Evolutionary conservation across 2,329 filamentous ascomycete genomes (phyloP), one percentile per base, ranked within the genome.

Genomic region (Ilyonectria mors-panacis): DNA sequence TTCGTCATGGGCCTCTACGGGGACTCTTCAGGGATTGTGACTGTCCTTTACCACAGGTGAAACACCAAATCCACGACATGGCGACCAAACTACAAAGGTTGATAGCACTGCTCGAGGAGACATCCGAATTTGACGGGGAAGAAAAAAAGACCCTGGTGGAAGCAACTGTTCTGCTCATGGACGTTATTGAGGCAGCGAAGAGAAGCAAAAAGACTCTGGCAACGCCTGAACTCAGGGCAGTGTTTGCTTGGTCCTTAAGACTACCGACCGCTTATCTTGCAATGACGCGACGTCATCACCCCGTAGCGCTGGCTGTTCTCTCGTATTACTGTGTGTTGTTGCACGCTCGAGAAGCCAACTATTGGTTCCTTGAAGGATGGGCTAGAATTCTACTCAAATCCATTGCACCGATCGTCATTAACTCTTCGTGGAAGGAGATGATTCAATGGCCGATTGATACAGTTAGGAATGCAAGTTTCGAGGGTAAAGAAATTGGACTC

Each of bases 321-420:
- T 64, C 65, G 12, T 59, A 64, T 35, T 59, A 56, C 12, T 67
- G 65, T 7, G 65, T 67, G 5, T 15, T 67, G 15, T 4, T 67
- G 8, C 55, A 44, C 12, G 55, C 50, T n/a, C 30, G 48, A 26
- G 53, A 63, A 13, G 17, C 28, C 4, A 59, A 35, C 13, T 64
- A 56, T 23, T 67, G 65, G 65, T 64, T 59, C 26, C 30, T 67
- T 26, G 23, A 56, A 12, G 60, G 60, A 10, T 67, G 65, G 65
- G 19, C 54, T 7, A 17, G 9, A 1, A 33, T 23, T 35, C 17
- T 67, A n/a, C 59, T 67, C 17, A 21, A 64, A 8, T n/a, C 44
- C 12, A 47, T 67, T 3, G 9, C 44, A 26, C 12, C 19, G 13
- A 55, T 26, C 5, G 48, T 67, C 3, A 37, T 13, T 13, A 42